phyloP scores from a whole-genome alignment of 2,329 filamentous ascomycete genomes.

The Chaetomiaceae sp. region DNA sequence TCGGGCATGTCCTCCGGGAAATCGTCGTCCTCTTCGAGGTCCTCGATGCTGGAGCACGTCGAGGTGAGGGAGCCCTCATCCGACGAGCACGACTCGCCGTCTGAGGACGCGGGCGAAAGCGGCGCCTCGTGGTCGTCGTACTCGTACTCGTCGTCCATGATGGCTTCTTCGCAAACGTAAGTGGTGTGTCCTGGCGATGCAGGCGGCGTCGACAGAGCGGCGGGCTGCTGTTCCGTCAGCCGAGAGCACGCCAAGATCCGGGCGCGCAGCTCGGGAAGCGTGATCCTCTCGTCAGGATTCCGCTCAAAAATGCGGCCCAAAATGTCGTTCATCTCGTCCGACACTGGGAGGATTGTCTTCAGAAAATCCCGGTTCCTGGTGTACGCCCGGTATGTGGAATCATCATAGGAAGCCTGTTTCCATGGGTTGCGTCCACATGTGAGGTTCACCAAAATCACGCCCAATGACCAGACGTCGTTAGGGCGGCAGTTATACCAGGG shows the following conservation, averaged over 20 bases:
- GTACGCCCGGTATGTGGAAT: conserved; percentile 92
- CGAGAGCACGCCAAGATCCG: conserved; percentile 70
- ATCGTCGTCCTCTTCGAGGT: conserved; percentile 43
- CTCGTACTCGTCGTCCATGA: conserved; percentile 34
- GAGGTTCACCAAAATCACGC: conserved; percentile 94
- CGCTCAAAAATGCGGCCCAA: conserved; percentile 82
- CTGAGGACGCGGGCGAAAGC: conserved; percentile 46
- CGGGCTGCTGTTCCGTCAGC: conserved; percentile 54
- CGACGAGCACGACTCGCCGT: conserved; percentile 43
- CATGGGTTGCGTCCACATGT: conserved; percentile 98
- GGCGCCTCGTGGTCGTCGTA: conserved; percentile 40
- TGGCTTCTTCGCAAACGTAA: conserved; percentile 47
- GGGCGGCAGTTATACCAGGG: conserved; percentile 84
- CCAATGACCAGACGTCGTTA: conserved; percentile 98
- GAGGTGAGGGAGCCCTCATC: conserved; percentile 54
- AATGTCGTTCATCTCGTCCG: conserved; percentile 83
- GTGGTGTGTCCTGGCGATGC: conserved; percentile 39
- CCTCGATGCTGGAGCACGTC: conserved; percentile 49
- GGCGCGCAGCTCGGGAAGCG: conserved; percentile 70
- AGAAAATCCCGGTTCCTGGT: conserved; percentile 81
- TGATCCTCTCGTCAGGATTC: conserved; percentile 77
- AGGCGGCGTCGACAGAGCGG: conserved; percentile 36
- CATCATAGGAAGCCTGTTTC: conserved; percentile 91
- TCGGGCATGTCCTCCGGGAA: conserved; percentile 40
- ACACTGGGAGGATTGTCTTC: conserved; percentile 86